phyloP scores from a whole-genome alignment of 192 early-diverging fungal species.

The Coemansia aciculifera region DNA sequence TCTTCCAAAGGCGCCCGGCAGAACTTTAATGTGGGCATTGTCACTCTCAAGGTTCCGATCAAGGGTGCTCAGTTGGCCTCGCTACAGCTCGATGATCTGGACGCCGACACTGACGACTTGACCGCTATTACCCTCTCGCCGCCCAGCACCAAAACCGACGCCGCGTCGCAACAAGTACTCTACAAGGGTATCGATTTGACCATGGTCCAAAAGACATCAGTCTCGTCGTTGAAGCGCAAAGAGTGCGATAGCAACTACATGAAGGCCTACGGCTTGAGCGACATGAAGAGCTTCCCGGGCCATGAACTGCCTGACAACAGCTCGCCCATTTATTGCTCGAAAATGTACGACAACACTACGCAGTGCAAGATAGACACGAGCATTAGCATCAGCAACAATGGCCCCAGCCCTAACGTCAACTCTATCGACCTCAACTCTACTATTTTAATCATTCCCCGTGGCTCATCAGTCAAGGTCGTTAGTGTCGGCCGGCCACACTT shows the following conservation, averaged over 20 bases:
- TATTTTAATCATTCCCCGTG: conserved; percentile 31
- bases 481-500: conserved; percentile 40
- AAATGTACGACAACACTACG: conserved; percentile 42
- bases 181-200: conserved; percentile 51
- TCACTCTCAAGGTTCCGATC: conserved; percentile 37
- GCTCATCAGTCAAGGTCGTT: conserved; percentile 34
- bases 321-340: conserved; percentile 50
- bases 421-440: conserved; percentile 53
- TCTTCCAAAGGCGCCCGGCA: conserved; percentile 28
- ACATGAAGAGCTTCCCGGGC: conserved; percentile 49
- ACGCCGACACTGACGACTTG: conserved; percentile 21
- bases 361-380: conserved; percentile 35
- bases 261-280: conserved; percentile 30
- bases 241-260: conserved; percentile 37
- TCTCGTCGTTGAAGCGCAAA: conserved; percentile 30
- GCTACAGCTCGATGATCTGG: conserved; percentile 43
- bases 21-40: conserved; percentile 52
- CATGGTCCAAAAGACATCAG: conserved; percentile 21
- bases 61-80: conserved; percentile 14
- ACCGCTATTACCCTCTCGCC: conserved; percentile 32
- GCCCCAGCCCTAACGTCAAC: conserved; percentile 15
- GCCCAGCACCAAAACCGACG: conserved; percentile 24
- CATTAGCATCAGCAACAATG: conserved; percentile 30
- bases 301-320: conserved; percentile 38
- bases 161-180: conserved; percentile 37